Percentiles rank a stretch among this genome's conserved stretches.
phyloP scores from a whole-genome alignment of 306 rosid species.

The Gillenia trifoliata region DNA sequence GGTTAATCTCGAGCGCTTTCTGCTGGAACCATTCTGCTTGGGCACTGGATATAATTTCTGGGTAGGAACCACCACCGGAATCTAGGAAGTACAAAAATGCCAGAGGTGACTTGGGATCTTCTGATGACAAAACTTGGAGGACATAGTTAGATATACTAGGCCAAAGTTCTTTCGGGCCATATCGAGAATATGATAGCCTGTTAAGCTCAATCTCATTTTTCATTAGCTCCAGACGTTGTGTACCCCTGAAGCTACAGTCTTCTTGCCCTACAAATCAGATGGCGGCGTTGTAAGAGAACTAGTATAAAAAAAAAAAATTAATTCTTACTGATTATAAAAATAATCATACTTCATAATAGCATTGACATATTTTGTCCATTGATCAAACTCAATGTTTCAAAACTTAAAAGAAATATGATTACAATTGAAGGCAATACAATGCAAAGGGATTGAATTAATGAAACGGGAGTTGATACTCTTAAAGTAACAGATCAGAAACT shows the following conservation, averaged over 20 bases:
- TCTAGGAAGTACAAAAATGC: constrained; percentile 72
- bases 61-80: constrained; percentile 95
- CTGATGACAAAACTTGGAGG: constrained; percentile 44
- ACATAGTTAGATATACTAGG: constrained; percentile 81
- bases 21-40: constrained; percentile 65
- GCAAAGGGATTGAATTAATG: neutral
- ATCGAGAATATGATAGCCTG: constrained; percentile 41
- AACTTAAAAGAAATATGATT: neutral
- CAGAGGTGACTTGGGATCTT: constrained; percentile 41
- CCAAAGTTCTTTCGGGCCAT: constrained; percentile 71
- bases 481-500: neutral
- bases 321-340: neutral
- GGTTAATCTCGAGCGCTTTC: constrained; percentile 51
- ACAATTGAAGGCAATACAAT: neutral
- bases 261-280: constrained; percentile 30
- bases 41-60: constrained; percentile 57
- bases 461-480: neutral
- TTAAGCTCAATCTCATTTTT: constrained; percentile 46
- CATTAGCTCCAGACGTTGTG: constrained; percentile 51
- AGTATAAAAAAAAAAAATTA: neutral
- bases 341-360: neutral
- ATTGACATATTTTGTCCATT: neutral
- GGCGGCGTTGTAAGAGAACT: neutral
- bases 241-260: constrained; percentile 73
- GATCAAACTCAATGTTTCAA: neutral